Percentiles rank a stretch among this genome's conserved stretches.
phyloP scores from a whole-genome alignment of 805 yeast species.

The Candida ipomoeae region DNA sequence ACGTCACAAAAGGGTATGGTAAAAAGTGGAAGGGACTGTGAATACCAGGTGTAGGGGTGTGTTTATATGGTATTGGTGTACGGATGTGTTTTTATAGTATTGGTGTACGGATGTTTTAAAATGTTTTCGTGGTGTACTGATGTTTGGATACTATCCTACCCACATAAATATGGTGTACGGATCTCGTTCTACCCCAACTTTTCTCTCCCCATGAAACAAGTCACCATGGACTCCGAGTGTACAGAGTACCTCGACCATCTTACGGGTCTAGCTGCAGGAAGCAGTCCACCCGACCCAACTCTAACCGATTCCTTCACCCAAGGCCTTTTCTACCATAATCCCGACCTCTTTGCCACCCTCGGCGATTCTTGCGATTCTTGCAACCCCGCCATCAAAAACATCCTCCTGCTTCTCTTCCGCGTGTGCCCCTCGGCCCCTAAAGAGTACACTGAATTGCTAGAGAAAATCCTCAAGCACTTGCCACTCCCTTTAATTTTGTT shows the following conservation, averaged over 20 bases:
- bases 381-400: conserved; percentile 9
- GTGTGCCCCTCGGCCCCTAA: conserved; percentile 1
- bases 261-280: conserved; percentile 4
- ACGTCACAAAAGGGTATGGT: too few species aligned
- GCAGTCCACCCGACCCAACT: not conserved
- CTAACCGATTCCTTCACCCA: conserved; percentile 6
- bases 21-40: too few species aligned
- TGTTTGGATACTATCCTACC: not conserved
- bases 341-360: conserved; percentile 1
- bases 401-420: conserved; percentile 10
- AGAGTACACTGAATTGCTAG: conserved; percentile 6
- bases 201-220: not conserved
- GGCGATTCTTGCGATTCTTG: conserved; percentile 5
- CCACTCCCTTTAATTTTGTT: conserved; percentile 6
- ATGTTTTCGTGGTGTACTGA: not conserved
- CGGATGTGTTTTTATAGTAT: not conserved
- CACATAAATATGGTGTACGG: not conserved
- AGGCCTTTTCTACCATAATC: conserved; percentile 6
- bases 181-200: not conserved
- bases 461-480: conserved; percentile 6
- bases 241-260: conserved; percentile 6
- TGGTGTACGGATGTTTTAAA: not conserved
- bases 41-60: too few species aligned
- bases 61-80: too few species aligned
- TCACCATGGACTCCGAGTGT: conserved; percentile 6